phyloP scores from a whole-genome alignment of 2,329 filamentous ascomycete species.

The Coniochaeta sp. region DNA sequence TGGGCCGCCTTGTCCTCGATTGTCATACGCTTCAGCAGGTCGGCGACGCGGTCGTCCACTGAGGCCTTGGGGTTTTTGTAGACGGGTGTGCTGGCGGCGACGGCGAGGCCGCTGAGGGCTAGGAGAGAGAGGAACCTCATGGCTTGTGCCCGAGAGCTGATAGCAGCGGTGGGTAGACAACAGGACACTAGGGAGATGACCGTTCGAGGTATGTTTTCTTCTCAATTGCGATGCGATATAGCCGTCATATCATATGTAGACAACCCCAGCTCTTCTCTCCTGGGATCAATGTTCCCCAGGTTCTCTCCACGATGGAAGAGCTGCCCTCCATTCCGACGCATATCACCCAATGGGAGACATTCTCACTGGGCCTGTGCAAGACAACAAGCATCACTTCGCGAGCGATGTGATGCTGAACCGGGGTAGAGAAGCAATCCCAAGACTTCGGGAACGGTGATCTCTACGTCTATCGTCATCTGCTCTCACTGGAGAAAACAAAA shows the following conservation, averaged over 20 bases:
- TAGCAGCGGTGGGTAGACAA: background rate
- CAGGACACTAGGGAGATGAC: background rate
- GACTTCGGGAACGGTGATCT: background rate
- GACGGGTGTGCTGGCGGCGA: constrained; percentile 22
- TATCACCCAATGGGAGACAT: background rate
- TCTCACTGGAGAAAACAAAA: background rate
- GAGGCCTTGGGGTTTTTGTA: constrained; percentile 59
- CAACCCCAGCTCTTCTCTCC: no score
- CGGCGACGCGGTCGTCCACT: constrained; percentile 56
- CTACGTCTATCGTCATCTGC: background rate
- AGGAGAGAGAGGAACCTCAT: constrained; percentile 7
- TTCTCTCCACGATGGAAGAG: background rate
- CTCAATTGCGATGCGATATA: no score
- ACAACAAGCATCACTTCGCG: no score
- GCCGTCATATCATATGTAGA: no score
- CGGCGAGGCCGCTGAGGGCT: constrained; percentile 7
- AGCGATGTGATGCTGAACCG: background rate
- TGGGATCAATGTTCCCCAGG: background rate
- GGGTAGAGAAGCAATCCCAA: background rate
- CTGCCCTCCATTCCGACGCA: background rate
- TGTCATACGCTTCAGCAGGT: constrained; percentile 66
- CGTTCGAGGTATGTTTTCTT: no score
- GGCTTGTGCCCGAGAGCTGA: background rate
- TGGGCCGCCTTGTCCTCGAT: constrained; percentile 67
- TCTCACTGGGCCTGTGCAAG: background rate